Evolutionary conservation across 257 asterid species (phyloP).

Genomic region (Salvia miltiorrhiza): DNA sequence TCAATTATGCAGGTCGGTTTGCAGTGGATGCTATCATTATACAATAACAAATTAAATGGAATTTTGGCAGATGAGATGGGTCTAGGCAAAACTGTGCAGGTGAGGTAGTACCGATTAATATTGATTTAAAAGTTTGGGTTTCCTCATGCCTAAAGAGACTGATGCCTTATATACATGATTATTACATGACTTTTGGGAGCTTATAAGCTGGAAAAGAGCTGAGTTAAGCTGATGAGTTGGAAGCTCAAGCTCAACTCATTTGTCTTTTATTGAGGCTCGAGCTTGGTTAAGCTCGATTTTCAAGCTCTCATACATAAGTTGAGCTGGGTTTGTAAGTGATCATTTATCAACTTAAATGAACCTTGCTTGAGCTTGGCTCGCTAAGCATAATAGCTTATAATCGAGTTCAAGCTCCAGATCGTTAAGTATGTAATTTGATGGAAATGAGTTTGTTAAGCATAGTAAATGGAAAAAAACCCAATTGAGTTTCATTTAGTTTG

Average conservation of each 20-base stretch:
- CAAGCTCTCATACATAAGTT: not conserved
- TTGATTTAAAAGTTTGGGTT: constrained; percentile 2
- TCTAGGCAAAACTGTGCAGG: constrained; percentile 99
- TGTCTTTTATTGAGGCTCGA: not conserved
- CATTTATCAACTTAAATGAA: not conserved
- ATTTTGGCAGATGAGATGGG: constrained; percentile 99
- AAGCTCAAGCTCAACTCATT: not conserved
- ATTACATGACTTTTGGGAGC: not conserved
- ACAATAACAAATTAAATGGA: constrained; percentile 93
- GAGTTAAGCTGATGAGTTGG: not conserved
- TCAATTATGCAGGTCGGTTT: constrained; percentile 81
- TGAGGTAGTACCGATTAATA: constrained; percentile 27
- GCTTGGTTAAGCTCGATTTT: not conserved
- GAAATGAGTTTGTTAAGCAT: not conserved
- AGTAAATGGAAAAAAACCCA: not conserved
- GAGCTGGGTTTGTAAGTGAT: not conserved
- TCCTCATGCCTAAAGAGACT: not conserved
- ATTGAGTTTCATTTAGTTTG: not conserved
- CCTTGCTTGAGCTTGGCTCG: not conserved
- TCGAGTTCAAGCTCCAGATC: not conserved
- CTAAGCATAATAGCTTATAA: not conserved
- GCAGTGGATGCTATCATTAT: constrained; percentile 99
- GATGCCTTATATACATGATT: constrained; percentile 1
- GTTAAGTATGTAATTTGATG: not conserved
- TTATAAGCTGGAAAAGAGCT: not conserved